Evolutionary conservation across 306 rosid species (phyloP).

Genomic region (Lithocarpus polystachyus): DNA sequence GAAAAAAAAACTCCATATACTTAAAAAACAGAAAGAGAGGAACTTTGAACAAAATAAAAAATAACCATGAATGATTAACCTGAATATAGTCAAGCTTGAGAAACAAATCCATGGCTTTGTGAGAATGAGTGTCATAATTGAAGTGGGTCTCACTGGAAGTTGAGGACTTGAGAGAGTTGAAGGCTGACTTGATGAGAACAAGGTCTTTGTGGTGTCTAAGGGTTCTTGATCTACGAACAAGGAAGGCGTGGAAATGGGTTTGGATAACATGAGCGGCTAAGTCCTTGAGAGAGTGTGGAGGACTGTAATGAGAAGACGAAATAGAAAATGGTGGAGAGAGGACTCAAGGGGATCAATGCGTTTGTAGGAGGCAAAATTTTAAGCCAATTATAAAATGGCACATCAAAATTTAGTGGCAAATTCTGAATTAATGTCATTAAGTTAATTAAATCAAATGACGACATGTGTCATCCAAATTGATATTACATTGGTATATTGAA

Average conservation of each 20-base stretch:
- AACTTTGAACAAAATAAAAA: not conserved
- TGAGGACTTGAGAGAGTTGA: constrained; percentile 52
- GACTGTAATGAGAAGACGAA: not conserved
- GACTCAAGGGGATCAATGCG: too few species aligned
- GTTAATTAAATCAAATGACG: too few species aligned
- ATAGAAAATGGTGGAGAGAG: too few species aligned
- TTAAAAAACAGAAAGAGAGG: not conserved
- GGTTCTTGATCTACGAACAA: constrained; percentile 78
- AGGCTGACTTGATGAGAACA: constrained; percentile 58
- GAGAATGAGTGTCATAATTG: constrained; percentile 50
- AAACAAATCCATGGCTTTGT: constrained; percentile 58
- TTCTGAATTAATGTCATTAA: too few species aligned
- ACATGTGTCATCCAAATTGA: too few species aligned
- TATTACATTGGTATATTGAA: too few species aligned
- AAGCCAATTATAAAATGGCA: too few species aligned
- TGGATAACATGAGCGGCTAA: constrained; percentile 71
- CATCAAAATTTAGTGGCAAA: too few species aligned
- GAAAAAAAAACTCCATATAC: not conserved
- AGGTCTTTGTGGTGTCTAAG: constrained; percentile 78
- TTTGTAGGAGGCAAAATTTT: too few species aligned
- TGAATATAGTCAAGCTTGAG: constrained; percentile 64
- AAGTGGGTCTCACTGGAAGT: constrained; percentile 32
- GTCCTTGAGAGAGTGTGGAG: constrained; percentile 52
- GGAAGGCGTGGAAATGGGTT: constrained; percentile 78
- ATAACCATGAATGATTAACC: constrained; percentile 37